Evolutionary conservation across 352 stramenopile genomes (phyloP), one percentile per base, ranked within the genome.

Genomic region (Blastocystis sp.): DNA sequence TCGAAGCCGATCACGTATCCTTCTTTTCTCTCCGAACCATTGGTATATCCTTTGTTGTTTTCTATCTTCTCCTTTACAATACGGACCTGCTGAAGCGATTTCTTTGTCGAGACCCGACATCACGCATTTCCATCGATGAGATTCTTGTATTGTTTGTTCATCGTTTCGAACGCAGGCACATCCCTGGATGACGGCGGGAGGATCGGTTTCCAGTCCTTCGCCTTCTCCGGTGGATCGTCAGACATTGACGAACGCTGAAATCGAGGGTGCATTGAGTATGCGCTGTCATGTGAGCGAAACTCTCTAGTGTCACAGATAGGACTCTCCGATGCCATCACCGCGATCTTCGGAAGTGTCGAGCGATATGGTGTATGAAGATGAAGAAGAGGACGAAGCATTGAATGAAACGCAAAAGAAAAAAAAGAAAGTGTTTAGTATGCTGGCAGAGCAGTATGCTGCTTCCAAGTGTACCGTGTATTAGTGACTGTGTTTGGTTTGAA

Each of bases 31-130:
- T 85, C 61, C 49, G 8, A 48, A 4, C 36, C n/a, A 29, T 65
- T 76, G 27, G 18, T 87, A 88, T 85, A 73, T 85, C 64, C 57
- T 73, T 53, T 1, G 40, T 1, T 44, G 42, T 27, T 84, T 9
- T 93, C 93, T 6, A 89, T 63, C 90, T 93, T 85, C 89, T 93
- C 32, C 91, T 91, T 40, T 91, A 94, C 84, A 69, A 93, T 49
- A 94, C 92, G 88, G 93, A 95, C 61, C 77, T 95, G 38, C 84
- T 95, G 38, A 89, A 93, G 73, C 90, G 91, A 14, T 94, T 95
- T 90, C 88, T 95, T 4, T 93, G 91, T 1, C 94, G 94, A 57
- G 90, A 94, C 65, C 91, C 92, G 38, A 89, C 88, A 2, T 67
- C 92, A 24, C 90, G 92, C 29, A 93, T 94, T 64, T 89, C 91